phyloP scores from a whole-genome alignment of 1,139 yeast genomes.

The Zygosaccharomyces pseudobailii region DNA sequence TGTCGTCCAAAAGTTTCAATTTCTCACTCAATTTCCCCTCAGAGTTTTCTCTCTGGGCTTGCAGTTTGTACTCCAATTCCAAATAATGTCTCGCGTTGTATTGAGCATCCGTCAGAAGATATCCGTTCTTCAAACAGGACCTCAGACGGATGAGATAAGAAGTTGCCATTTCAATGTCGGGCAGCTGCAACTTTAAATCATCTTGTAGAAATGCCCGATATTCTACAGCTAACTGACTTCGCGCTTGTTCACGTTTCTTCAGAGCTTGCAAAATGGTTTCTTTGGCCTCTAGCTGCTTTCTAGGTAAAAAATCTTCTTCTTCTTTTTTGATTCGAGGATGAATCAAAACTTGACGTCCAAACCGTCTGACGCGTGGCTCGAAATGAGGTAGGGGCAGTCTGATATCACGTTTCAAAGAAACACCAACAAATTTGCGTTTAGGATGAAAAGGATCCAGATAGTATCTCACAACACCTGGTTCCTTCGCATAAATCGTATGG shows the following conservation, averaged over 20 bases:
- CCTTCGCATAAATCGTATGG: conserved; percentile 85
- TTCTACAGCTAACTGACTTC: conserved; percentile 32
- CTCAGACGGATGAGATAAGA: conserved; percentile 50
- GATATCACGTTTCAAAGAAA: conserved; percentile 62
- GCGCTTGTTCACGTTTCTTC: conserved; percentile 39
- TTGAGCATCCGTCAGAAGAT: conserved; percentile 51
- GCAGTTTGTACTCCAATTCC: conserved; percentile 46
- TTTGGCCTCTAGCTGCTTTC: conserved; percentile 55
- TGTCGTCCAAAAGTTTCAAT: conserved; percentile 31
- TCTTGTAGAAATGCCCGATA: conserved; percentile 30
- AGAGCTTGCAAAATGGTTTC: conserved; percentile 44
- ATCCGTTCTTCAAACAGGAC: conserved; percentile 47
- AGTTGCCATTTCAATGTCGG: conserved; percentile 42
- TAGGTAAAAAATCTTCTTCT: conserved; percentile 43
- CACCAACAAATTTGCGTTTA: conserved; percentile 82
- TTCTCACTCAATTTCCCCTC: conserved; percentile 26
- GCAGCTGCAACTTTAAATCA: conserved; percentile 33
- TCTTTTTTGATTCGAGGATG: conserved; percentile 48
- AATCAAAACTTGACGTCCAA: conserved; percentile 60
- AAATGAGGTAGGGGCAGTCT: conserved; percentile 85
- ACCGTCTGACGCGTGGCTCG: conserved; percentile 77
- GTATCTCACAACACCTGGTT: conserved; percentile 89
- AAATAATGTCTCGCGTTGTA: conserved; percentile 51
- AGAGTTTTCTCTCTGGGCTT: conserved; percentile 40
- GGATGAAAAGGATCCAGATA: conserved; percentile 98